These are phyloP conservation scores for Aspergillus novofumigatus DNA, from an alignment of 2,329 filamentous ascomycete species.

Conservation along the genomic window DNA sequence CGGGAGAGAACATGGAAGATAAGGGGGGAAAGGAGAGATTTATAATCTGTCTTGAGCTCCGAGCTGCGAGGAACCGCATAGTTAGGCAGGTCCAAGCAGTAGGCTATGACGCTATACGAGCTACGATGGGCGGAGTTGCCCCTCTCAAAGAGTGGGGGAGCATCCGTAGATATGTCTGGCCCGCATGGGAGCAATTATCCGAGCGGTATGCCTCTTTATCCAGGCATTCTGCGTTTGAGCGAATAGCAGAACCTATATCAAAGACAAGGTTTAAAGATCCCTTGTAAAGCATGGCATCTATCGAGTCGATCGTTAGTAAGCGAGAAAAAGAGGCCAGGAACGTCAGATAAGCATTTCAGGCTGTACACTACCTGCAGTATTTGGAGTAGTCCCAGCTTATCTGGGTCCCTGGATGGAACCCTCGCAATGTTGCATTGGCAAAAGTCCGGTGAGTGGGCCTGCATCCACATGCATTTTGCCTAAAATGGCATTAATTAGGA, in stretches of 20 bases:
- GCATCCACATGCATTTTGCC: conserved; percentile 5
- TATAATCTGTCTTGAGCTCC: conserved; percentile 8
- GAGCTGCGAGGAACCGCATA: conserved; percentile 3
- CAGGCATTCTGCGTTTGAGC: background rate
- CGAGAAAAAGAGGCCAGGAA: background rate
- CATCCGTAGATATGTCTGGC: background rate
- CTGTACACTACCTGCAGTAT: background rate
- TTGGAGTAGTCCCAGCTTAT: background rate
- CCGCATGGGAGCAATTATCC: background rate
- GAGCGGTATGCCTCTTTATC: background rate
- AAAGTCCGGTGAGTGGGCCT: background rate
- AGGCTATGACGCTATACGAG: conserved; percentile 14
- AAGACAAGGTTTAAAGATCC: background rate
- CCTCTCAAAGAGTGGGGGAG: conserved; percentile 7
- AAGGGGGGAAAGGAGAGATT: conserved; percentile 7
- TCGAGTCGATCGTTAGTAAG: background rate
- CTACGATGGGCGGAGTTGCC: conserved; percentile 16
- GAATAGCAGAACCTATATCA: background rate
- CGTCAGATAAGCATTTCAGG: background rate
- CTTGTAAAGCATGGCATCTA: background rate
- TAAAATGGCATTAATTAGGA: background rate
- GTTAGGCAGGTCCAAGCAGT: conserved; percentile 21
- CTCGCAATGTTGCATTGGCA: background rate
- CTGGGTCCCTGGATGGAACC: background rate
- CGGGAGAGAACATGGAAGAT: background rate